phyloP scores from a whole-genome alignment of 2,329 filamentous ascomycete genomes.

The Aureobasidium sp. region DNA sequence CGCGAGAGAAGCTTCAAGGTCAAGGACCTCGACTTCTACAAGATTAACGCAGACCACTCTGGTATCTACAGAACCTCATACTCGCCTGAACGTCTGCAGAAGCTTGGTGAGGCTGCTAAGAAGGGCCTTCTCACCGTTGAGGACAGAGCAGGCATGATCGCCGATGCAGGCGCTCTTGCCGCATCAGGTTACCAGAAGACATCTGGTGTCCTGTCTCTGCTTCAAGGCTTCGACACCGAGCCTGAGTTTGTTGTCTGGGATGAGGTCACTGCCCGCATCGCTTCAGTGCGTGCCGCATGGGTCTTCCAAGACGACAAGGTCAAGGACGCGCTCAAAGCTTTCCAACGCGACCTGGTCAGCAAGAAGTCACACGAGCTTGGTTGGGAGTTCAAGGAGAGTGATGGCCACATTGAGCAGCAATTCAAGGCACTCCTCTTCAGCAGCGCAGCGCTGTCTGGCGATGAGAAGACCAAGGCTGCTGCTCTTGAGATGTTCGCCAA shows the following conservation, averaged over 20 bases:
- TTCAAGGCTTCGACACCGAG: constrained; percentile 77
- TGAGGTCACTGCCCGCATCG: constrained; percentile 74
- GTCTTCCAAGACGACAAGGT: constrained; percentile 71
- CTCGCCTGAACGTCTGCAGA: constrained; percentile 70
- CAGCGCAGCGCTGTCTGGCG: constrained; percentile 71
- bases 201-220: constrained; percentile 74
- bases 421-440: constrained; percentile 92
- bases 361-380: constrained; percentile 78
- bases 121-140: constrained; percentile 74
- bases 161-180: constrained; percentile 79
- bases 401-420: constrained; percentile 86
- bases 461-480: constrained; percentile 68
- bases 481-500: constrained; percentile 86
- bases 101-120: constrained; percentile 82
- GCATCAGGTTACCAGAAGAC: constrained; percentile 91
- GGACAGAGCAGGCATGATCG: constrained; percentile 87
- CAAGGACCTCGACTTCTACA: constrained; percentile 80
- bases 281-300: constrained; percentile 77
- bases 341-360: constrained; percentile 71
- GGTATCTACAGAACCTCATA: constrained; percentile 90
- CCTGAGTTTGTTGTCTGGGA: constrained; percentile 91
- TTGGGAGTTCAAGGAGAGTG: constrained; percentile 77
- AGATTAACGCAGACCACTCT: constrained; percentile 91
- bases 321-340: constrained; percentile 70
- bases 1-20: constrained; percentile 74